A percentile compares a stretch with the other conserved stretches of the same genome.
Evolutionary conservation across 1,284 basidiomycete genomes (phyloP).

Genomic region (Thelephora terrestris): DNA sequence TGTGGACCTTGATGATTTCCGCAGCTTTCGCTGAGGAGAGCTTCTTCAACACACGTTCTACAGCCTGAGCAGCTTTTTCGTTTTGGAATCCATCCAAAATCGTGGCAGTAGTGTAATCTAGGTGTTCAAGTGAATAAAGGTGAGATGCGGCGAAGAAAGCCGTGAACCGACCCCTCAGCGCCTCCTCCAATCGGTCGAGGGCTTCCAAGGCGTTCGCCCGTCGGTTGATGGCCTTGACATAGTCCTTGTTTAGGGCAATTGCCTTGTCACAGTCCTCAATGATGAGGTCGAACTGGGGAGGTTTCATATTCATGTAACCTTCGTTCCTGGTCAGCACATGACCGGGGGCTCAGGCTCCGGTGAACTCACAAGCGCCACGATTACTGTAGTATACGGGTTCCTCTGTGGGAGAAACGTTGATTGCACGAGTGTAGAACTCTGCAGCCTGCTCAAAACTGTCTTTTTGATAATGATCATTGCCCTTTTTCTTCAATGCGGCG

Average conservation of each 20-base stretch:
- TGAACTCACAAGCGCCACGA: slow-evolving; percentile 80
- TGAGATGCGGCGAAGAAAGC: not conserved
- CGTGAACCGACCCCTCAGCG: slow-evolving; percentile 58
- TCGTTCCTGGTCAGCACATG: slow-evolving; percentile 1
- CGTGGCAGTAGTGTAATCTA: slow-evolving; percentile 93
- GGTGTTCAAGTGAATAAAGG: not conserved
- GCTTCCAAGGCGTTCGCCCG: slow-evolving; percentile 82
- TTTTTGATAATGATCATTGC: slow-evolving; percentile 82
- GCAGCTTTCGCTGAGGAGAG: slow-evolving; percentile 66
- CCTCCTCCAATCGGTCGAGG: slow-evolving; percentile 65
- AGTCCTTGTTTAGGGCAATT: slow-evolving; percentile 74
- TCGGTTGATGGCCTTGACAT: slow-evolving; percentile 94
- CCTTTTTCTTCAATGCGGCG: slow-evolving; percentile 75
- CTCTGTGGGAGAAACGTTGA: slow-evolving; percentile 73
- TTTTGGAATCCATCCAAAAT: slow-evolving; percentile 93
- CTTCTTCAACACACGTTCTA: slow-evolving; percentile 90
- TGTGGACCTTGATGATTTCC: slow-evolving; percentile 44
- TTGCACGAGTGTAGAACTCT: slow-evolving; percentile 86
- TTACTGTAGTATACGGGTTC: slow-evolving; percentile 97
- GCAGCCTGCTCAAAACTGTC: slow-evolving; percentile 75
- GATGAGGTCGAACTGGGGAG: slow-evolving; percentile 76
- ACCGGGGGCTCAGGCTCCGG: not conserved
- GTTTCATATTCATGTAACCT: slow-evolving; percentile 90
- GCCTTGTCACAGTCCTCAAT: slow-evolving; percentile 90
- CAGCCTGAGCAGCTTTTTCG: slow-evolving; percentile 66